Evolutionary conservation across 2,329 filamentous ascomycete genomes (phyloP).

Genomic region (Claviceps africana): DNA sequence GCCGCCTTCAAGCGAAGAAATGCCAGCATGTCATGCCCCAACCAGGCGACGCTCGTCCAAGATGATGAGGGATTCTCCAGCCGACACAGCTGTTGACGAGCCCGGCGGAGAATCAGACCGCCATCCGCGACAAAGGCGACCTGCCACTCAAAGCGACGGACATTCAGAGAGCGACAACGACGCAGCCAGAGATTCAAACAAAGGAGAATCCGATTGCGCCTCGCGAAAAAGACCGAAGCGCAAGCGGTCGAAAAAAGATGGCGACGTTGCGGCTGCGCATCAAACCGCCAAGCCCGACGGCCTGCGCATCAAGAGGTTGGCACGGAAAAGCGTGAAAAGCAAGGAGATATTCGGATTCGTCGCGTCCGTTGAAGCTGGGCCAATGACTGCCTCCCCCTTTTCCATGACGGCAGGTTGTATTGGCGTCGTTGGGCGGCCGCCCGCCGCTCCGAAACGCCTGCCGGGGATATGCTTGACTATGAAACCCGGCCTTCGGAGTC

Average conservation of each 20-base stretch:
- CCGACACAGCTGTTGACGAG: background rate
- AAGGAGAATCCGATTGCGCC: background rate
- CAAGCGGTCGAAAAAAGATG: background rate
- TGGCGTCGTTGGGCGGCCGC: conserved; percentile 3
- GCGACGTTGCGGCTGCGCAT: background rate
- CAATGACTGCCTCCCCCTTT: conserved; percentile 8
- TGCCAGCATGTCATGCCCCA: background rate
- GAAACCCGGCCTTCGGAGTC: background rate
- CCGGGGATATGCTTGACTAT: background rate
- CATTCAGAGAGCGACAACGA: background rate
- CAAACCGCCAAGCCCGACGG: conserved; percentile 6
- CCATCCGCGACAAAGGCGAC: background rate
- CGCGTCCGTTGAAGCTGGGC: conserved; percentile 8
- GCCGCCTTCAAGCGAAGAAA: background rate
- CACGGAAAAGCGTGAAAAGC: conserved; percentile 30
- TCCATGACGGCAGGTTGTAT: conserved; percentile 6
- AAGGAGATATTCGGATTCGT: conserved; percentile 32
- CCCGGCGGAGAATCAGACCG: background rate
- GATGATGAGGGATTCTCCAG: background rate
- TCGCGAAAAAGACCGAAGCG: background rate
- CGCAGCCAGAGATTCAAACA: background rate
- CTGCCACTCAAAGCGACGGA: background rate
- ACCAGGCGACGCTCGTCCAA: background rate
- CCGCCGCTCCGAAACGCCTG: background rate
- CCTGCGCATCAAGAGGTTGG: conserved; percentile 25